Base-by-base conservation (phyloP, 2,329 filamentous ascomycete species). In the Ophiostoma montium region DNA sequence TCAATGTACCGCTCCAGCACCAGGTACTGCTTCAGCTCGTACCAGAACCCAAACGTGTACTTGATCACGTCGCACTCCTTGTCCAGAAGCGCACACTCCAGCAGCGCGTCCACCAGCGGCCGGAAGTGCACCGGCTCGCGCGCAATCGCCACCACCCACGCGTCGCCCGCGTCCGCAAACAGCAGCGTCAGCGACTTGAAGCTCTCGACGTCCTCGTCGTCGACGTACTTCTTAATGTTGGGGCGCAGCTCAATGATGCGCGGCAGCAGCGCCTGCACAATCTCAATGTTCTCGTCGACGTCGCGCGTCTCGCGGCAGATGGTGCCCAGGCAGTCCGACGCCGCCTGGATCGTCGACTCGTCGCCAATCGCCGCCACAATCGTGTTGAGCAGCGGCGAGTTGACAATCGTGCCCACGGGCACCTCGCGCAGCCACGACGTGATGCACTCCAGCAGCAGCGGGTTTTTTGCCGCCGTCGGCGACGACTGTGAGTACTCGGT, bases 401-500 rank as follows among this genome's bases (percentile, higher is more conserved):
- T 83, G 56, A 94, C 83, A 55, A 98, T 80, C 53, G 85, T 82
- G 55, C 74, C 75, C 44, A 94, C 77, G 0, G 90, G 86, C 7
- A 98, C 86, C 67, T 98, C 92, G 57, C 88, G 80, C 57, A 96
- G 76, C 92, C 92, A 98, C 3, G 92, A 95, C 31, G 88, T 94
- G 58, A 96, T 88, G 63, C 92, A 96, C 59, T 95, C 87, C 63
- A 96, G 80, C 44, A 98, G 75, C 60, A 89, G 84, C 2, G 90
- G 89, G 60, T 95, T 95, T 54, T 82, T 83, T 9, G 87, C 77
- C 21, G 90, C 46, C 18, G 35, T n/a, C 88, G 16, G 50, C 42
- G 19, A 50, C 52, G 90, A 94, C 62, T 92, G 86, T 8, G 89
- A 79, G 63, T 96, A 98, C 65, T 86, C 86, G 52, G 87, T 84